Percentiles rank a stretch among this genome's conserved stretches.
These are phyloP conservation scores for Miscanthus sacchariflorus DNA, from an alignment of 202 grass and related monocot species.

Conservation along the genomic window DNA sequence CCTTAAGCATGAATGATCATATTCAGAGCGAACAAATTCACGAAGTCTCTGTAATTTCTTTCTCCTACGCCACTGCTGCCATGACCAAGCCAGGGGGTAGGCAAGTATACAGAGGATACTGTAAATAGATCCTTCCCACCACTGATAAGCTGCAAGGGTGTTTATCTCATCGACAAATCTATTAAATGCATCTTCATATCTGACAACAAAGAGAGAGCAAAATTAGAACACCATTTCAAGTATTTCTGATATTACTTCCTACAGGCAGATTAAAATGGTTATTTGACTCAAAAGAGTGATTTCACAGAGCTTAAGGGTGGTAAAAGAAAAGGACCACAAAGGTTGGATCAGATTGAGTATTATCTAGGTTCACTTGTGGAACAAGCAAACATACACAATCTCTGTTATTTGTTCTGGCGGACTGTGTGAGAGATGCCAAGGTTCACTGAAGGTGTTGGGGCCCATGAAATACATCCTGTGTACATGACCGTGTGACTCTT, in stretches of 20 bases:
- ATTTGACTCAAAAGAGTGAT: slow-evolving; percentile 28
- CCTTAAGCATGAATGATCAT: slow-evolving; percentile 96
- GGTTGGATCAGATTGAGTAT: slow-evolving; percentile 21
- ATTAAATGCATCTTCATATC: slow-evolving; percentile 96
- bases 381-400: slow-evolving; percentile 84
- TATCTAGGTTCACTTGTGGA: slow-evolving; percentile 23
- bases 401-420: slow-evolving; percentile 92
- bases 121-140: slow-evolving; percentile 97
- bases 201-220: slow-evolving; percentile 38
- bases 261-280: slow-evolving; percentile 11
- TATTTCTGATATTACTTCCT: slow-evolving; percentile 34
- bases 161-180: slow-evolving; percentile 99
- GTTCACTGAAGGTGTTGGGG: slow-evolving; percentile 98
- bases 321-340: slow-evolving; percentile 37
- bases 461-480: slow-evolving; percentile 99
- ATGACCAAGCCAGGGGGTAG: slow-evolving; percentile 96
- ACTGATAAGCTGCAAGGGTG: slow-evolving; percentile 93
- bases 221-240: slow-evolving; percentile 30
- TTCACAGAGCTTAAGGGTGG: slow-evolving; percentile 10
- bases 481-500: slow-evolving; percentile 97
- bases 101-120: slow-evolving; percentile 85
- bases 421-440: slow-evolving; percentile 96
- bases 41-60: slow-evolving; percentile 95
- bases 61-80: slow-evolving; percentile 97
- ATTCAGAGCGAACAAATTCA: slow-evolving; percentile 99